These are phyloP conservation scores for Magnaporthiopsis rhizophila DNA, from an alignment of 2,329 filamentous ascomycete species.

Conservation along the genomic window DNA sequence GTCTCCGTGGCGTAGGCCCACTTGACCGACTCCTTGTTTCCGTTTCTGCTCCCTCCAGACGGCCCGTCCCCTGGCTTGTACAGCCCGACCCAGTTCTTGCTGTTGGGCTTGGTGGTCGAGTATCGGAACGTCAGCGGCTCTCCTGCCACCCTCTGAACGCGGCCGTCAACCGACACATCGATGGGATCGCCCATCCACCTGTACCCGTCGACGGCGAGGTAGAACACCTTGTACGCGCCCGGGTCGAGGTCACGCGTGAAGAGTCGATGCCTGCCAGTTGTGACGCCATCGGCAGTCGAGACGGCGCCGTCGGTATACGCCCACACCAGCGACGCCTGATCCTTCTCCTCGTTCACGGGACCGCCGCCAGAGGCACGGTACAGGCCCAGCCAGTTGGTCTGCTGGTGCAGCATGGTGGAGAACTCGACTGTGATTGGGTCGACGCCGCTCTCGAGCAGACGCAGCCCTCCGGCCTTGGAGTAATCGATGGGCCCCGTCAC, in stretches of 20 bases:
- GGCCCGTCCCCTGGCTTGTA: conserved; percentile 25
- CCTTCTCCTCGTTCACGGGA: conserved; percentile 24
- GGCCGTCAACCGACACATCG: not conserved
- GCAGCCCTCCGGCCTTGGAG: not conserved
- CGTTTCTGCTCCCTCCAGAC: conserved; percentile 23
- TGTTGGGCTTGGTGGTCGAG: conserved; percentile 19
- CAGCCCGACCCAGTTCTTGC: conserved; percentile 30
- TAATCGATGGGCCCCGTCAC: conserved; percentile 23
- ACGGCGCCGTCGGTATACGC: conserved; percentile 20
- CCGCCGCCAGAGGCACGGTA: conserved; percentile 25
- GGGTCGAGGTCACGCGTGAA: not conserved
- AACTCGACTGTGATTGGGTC: conserved; percentile 2
- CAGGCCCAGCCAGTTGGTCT: conserved; percentile 30
- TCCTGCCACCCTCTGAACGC: not conserved
- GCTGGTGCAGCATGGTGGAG: conserved; percentile 11
- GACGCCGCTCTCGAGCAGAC: not conserved
- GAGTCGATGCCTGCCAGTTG: conserved; percentile 21
- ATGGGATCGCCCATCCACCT: conserved; percentile 26
- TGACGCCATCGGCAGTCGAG: conserved; percentile 20
- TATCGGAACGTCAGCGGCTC: conserved; percentile 24
- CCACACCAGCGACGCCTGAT: conserved; percentile 24
- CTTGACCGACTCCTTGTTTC: conserved; percentile 18
- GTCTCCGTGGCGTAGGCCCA: conserved; percentile 25
- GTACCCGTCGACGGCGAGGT: conserved; percentile 28
- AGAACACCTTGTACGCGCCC: conserved; percentile 25